phyloP scores from a whole-genome alignment of 768 basidiomycete genomes.

The Xerocomus spinulosus region DNA sequence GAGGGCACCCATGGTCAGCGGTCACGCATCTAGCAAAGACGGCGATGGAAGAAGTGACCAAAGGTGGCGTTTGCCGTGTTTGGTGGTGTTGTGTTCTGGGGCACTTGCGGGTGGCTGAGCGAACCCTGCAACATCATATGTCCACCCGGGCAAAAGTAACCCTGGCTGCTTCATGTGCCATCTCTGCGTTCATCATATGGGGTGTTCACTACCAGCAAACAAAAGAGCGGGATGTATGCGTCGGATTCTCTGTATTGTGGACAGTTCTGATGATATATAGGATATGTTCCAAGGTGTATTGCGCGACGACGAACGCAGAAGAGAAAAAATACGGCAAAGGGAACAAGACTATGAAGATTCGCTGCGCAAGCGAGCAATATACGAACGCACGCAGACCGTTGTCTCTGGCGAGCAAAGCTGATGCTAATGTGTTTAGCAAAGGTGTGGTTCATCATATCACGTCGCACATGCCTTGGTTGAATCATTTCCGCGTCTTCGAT shows the following conservation, averaged over 20 bases:
- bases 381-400: constrained; percentile 49
- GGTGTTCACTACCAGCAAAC: constrained; percentile 85
- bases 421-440: background rate
- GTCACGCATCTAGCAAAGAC: constrained; percentile 19
- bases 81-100: constrained; percentile 33
- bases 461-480: background rate
- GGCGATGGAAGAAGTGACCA: constrained; percentile 7
- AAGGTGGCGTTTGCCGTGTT: constrained; percentile 31
- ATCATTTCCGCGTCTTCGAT: background rate
- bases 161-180: constrained; percentile 56
- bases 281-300: constrained; percentile 90
- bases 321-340: constrained; percentile 63
- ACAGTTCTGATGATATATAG: constrained; percentile 39
- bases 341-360: constrained; percentile 62
- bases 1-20: constrained; percentile 36
- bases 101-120: constrained; percentile 9
- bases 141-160: constrained; percentile 72
- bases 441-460: background rate
- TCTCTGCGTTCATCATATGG: constrained; percentile 74
- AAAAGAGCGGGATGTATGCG: constrained; percentile 70
- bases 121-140: constrained; percentile 33
- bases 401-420: constrained; percentile 17
- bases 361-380: constrained; percentile 56
- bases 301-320: constrained; percentile 78
- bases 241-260: background rate